Base-by-base conservation (phyloP, 176 grass and related monocot species). In the Poa pratensis region DNA sequence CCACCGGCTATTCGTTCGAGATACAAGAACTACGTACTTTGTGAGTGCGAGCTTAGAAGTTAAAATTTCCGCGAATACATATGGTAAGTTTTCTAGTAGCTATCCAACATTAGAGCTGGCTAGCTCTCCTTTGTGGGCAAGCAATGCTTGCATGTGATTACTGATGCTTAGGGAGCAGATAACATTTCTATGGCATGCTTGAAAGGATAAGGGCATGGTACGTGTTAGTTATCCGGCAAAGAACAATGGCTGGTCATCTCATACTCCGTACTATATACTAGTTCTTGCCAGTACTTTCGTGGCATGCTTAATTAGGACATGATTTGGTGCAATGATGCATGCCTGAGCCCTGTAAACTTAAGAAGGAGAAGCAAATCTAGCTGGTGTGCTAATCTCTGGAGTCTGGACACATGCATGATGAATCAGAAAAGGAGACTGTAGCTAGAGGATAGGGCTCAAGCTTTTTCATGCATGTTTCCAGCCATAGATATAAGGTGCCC, bases 171-270 rank as follows among this genome's bases (percentile, higher is more conserved):
- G 24, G 69, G 43, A 6, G 13, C 22, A 3, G 67, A 87, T 82
- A 34, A 74, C 22, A 17, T 48, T 73, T 53, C 71, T 26, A 24
- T 16, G 49, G 42, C 22, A 73, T 50, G 14, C 71, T 20, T 37
- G 42, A 26, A 72, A 83, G 84, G 84, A 87, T 90, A 87, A 90
- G 75, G 80, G 60, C 39, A 39, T 15, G 6, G 59, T 49, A 50
- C 72, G 48, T 27, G 22, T 49, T 30, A 75, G 73, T 79, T 83
- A 75, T n/a, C 71, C 81, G 51, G 27, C 54, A 64, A 57, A 18
- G 20, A 9, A n/a, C 8, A 69, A 71, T 82, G 78, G 69, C 27
- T 32, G 1, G 15, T 81, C 20, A 77, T 61, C 7, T 42, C 6
- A 76, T 58, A 48, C n/a, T n/a, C n/a, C n/a, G n/a, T n/a, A n/a